phyloP scores from a whole-genome alignment of 75 land plant genomes.

The Sequoia sempervirens region DNA sequence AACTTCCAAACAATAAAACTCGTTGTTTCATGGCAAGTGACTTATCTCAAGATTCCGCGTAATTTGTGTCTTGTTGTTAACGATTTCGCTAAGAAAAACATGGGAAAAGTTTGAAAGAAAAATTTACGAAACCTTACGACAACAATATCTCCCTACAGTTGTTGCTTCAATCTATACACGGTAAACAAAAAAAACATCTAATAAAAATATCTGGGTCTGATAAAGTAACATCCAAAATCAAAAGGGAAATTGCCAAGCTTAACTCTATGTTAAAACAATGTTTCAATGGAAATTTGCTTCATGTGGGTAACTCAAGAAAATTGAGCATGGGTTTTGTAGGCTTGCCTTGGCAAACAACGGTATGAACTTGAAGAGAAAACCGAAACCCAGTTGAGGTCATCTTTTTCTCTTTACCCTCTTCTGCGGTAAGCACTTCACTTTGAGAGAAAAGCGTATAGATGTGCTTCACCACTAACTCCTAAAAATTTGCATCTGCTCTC shows the following conservation, averaged over 20 bases:
- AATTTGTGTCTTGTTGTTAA: too few relatives aligned
- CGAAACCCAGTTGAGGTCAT: constrained; percentile 49
- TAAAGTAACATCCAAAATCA: neutral
- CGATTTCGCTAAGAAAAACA: too few relatives aligned
- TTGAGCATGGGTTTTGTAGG: neutral
- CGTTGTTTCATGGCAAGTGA: too few relatives aligned
- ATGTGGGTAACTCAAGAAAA: neutral
- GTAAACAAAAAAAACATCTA: too few relatives aligned
- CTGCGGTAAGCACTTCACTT: constrained; percentile 47
- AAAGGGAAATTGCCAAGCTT: neutral
- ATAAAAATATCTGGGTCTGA: too few relatives aligned
- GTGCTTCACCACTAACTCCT: constrained; percentile 49
- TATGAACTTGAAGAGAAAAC: constrained; percentile 53
- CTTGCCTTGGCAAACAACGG: neutral
- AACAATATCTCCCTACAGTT: too few relatives aligned
- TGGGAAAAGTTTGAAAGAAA: too few relatives aligned
- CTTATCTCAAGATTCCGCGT: too few relatives aligned
- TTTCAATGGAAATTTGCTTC: neutral
- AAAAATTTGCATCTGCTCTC: constrained; percentile 67
- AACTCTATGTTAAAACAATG: neutral
- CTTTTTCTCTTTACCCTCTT: constrained; percentile 48
- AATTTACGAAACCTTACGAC: too few relatives aligned
- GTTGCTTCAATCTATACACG: too few relatives aligned
- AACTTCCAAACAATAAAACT: too few relatives aligned
- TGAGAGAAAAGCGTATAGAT: constrained; percentile 58